Evolutionary conservation across 2,329 filamentous ascomycete species (phyloP).

Genomic region (Fonsecaea multimorphosa): DNA sequence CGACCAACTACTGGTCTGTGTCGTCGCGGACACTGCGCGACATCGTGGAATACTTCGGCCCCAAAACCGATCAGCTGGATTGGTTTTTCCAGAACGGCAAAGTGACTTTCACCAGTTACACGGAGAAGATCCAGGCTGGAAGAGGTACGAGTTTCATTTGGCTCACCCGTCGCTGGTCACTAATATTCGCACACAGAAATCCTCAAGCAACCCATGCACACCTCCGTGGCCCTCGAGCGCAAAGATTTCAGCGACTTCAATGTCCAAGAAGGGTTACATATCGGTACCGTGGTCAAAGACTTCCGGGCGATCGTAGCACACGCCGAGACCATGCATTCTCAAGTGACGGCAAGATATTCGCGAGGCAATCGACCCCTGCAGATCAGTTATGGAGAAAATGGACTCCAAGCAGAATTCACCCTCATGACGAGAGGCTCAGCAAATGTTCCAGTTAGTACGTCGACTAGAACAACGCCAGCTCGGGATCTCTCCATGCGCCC

Average conservation of each 20-base stretch:
- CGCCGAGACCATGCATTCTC: constrained; percentile 63
- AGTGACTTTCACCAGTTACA: constrained; percentile 69
- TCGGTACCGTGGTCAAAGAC: constrained; percentile 69
- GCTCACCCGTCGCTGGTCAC: neutral
- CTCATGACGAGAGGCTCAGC: constrained; percentile 69
- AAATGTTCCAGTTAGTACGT: constrained; percentile 47
- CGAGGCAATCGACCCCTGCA: constrained; percentile 65
- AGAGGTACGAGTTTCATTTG: constrained; percentile 54
- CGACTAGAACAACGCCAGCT: constrained; percentile 45
- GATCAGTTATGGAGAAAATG: constrained; percentile 63
- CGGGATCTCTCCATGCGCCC: constrained; percentile 50
- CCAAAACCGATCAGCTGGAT: constrained; percentile 68
- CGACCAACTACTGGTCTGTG: constrained; percentile 65
- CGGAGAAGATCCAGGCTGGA: constrained; percentile 66
- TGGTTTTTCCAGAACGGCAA: constrained; percentile 64
- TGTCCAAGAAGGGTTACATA: constrained; percentile 65
- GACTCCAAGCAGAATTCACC: constrained; percentile 65
- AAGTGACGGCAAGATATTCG: constrained; percentile 64
- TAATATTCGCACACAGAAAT: constrained; percentile 54
- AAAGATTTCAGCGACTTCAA: constrained; percentile 67
- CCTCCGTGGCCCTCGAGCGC: constrained; percentile 66
- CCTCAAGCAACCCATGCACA: constrained; percentile 69
- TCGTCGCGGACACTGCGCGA: constrained; percentile 63
- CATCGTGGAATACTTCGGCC: constrained; percentile 68
- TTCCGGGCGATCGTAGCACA: constrained; percentile 69